These are phyloP conservation scores for Alternaria brassicae DNA, from an alignment of 2,329 filamentous ascomycete genomes.

Conservation along the genomic window DNA sequence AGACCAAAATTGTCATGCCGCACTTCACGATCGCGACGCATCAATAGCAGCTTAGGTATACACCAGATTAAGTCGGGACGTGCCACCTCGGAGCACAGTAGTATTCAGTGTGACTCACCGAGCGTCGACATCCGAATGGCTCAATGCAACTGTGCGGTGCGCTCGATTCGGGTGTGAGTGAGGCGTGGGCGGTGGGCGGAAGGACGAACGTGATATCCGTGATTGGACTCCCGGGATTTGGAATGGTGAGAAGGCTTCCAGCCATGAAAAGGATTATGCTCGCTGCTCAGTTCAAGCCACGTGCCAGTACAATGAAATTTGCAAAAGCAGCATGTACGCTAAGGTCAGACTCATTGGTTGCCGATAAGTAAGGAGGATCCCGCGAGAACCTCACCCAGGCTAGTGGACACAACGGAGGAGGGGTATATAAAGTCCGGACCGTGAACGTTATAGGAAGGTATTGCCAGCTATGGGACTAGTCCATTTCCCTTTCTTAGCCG, in stretches of 20 bases:
- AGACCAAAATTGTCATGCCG: background rate
- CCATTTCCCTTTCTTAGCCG: constrained; percentile 51
- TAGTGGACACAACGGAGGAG: background rate
- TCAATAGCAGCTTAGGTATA: background rate
- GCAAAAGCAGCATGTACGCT: background rate
- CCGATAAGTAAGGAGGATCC: constrained; percentile 1
- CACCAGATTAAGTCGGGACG: background rate
- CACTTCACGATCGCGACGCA: background rate
- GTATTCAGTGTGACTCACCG: background rate
- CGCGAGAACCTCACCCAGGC: background rate
- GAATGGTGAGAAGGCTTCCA: background rate
- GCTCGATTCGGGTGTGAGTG: background rate
- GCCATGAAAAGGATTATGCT: background rate
- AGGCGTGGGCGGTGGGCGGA: background rate
- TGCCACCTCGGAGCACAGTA: too few species aligned
- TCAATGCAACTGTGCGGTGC: background rate
- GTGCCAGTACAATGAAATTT: background rate
- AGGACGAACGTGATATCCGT: background rate
- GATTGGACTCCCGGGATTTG: background rate
- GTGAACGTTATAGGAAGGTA: constrained; percentile 35
- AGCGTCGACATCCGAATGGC: background rate
- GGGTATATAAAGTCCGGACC: background rate
- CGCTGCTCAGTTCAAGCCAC: constrained; percentile 1
- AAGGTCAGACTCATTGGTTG: background rate
- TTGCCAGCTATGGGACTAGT: constrained; percentile 47